phyloP scores from a whole-genome alignment of 2,329 filamentous ascomycete genomes.

The Pseudogymnoascus sp. region DNA sequence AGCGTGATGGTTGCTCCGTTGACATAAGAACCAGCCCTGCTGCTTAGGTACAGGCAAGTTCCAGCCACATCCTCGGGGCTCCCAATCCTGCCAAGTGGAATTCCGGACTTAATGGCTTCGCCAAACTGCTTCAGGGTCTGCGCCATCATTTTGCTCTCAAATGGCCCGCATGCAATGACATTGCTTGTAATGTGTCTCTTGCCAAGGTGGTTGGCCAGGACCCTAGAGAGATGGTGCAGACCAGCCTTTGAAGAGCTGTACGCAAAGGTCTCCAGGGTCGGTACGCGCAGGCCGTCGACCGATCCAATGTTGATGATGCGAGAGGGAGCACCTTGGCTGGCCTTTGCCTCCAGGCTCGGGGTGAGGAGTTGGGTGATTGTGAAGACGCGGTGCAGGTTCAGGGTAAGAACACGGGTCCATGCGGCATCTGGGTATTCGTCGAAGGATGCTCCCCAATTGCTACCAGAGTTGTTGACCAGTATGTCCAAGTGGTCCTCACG shows the following conservation, averaged over 20 bases:
- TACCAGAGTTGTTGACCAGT: conserved; percentile 59
- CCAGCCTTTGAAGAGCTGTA: conserved; percentile 58
- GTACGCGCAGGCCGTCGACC: conserved; percentile 55
- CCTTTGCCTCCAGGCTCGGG: conserved; percentile 50
- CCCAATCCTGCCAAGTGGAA: conserved; percentile 62
- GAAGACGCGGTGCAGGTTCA: conserved; percentile 58
- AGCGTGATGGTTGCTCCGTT: conserved; percentile 58
- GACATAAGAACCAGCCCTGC: conserved; percentile 57
- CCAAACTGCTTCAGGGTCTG: conserved; percentile 54
- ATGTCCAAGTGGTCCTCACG: conserved; percentile 49
- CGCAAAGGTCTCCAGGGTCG: conserved; percentile 50
- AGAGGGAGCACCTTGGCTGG: conserved; percentile 37
- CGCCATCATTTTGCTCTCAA: conserved; percentile 67
- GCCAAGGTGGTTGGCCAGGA: conserved; percentile 56
- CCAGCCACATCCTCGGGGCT: conserved; percentile 62
- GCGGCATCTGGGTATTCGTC: conserved; percentile 50
- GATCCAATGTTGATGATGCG: conserved; percentile 59
- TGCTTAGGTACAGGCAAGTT: conserved; percentile 61
- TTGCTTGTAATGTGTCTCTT: conserved; percentile 56
- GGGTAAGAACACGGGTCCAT: conserved; percentile 51
- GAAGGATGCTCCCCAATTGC: conserved; percentile 55
- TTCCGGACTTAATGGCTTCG: conserved; percentile 47
- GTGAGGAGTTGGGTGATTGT: conserved; percentile 57
- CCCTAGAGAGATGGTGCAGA: conserved; percentile 54
- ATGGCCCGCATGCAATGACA: conserved; percentile 64